phyloP scores from a whole-genome alignment of 2,329 filamentous ascomycete species.

The Mycosphaerella sp. region DNA sequence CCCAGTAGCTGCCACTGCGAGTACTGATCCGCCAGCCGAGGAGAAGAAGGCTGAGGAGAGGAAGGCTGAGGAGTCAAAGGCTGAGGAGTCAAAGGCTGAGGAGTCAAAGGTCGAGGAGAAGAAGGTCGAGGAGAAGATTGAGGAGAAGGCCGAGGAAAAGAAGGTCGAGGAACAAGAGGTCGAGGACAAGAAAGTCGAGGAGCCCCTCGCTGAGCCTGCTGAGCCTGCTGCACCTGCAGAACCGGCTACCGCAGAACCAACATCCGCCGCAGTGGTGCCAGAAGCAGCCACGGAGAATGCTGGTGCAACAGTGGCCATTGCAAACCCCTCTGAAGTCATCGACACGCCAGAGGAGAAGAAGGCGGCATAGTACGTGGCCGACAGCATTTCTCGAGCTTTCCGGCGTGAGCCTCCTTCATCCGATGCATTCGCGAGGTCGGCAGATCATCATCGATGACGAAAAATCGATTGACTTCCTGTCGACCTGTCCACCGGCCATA shows the following conservation, averaged over 20 bases:
- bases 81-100: too few relatives aligned
- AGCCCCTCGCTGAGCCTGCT: not conserved
- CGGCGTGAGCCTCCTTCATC: not conserved
- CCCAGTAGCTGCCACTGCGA: not conserved
- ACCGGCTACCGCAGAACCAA: not conserved
- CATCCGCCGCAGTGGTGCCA: not conserved
- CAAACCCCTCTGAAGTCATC: constrained; percentile 7
- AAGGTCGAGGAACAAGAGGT: not conserved
- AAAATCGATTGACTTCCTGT: not conserved
- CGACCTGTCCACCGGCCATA: not conserved
- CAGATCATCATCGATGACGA: not conserved
- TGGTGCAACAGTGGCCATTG: not conserved
- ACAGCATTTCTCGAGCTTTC: not conserved
- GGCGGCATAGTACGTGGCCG: constrained; percentile 9
- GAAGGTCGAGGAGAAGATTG: too few relatives aligned
- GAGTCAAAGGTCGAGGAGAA: too few relatives aligned
- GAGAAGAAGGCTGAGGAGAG: not conserved
- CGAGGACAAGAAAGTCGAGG: not conserved
- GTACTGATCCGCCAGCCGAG: not conserved
- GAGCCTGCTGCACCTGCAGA: not conserved
- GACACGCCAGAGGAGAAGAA: constrained; percentile 16
- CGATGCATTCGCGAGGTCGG: not conserved
- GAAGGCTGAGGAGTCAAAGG: too few relatives aligned
- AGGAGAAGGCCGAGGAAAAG: too few relatives aligned
- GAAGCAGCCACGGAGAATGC: not conserved